Evolutionary conservation across 2,329 filamentous ascomycete genomes (phyloP).

Genomic region (Epichloe bromicola): DNA sequence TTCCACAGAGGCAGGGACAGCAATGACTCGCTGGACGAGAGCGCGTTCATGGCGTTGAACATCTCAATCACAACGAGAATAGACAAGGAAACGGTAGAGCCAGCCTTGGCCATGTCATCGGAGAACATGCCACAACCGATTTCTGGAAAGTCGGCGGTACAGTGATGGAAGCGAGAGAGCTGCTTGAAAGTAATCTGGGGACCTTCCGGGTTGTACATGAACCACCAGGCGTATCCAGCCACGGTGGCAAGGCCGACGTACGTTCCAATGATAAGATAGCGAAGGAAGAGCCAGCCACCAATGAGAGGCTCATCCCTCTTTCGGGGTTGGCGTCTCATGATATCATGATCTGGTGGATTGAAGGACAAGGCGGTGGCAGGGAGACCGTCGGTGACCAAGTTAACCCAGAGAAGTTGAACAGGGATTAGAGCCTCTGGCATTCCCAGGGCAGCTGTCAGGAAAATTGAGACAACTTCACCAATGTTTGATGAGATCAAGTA

Average conservation of each 20-base stretch:
- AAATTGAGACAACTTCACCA: constrained; percentile 97
- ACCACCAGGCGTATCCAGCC: constrained; percentile 98
- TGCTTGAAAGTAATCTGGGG: constrained; percentile 88
- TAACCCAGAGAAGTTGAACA: constrained; percentile 96
- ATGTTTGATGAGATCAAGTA: constrained; percentile 99
- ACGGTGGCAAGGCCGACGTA: constrained; percentile 95
- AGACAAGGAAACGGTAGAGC: constrained; percentile 84
- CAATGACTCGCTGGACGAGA: constrained; percentile 89
- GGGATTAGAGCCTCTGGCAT: constrained; percentile 97
- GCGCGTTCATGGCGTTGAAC: constrained; percentile 97
- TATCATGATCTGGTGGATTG: constrained; percentile 96
- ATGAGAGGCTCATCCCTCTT: constrained; percentile 90
- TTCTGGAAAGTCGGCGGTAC: constrained; percentile 70
- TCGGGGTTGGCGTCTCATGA: constrained; percentile 85
- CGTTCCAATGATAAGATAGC: constrained; percentile 89
- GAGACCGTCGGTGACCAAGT: constrained; percentile 92
- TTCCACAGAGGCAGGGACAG: constrained; percentile 92
- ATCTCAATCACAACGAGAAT: constrained; percentile 96
- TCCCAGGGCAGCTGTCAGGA: constrained; percentile 86
- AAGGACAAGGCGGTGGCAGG: constrained; percentile 93
- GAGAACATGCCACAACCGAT: constrained; percentile 89
- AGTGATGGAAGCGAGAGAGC: constrained; percentile 86
- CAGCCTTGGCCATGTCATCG: constrained; percentile 74
- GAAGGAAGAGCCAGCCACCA: constrained; percentile 91
- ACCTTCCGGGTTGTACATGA: constrained; percentile 86